Evolutionary conservation across 176 grass and related monocot species (phyloP).

Genomic region (Hyparrhenia diplandra): DNA sequence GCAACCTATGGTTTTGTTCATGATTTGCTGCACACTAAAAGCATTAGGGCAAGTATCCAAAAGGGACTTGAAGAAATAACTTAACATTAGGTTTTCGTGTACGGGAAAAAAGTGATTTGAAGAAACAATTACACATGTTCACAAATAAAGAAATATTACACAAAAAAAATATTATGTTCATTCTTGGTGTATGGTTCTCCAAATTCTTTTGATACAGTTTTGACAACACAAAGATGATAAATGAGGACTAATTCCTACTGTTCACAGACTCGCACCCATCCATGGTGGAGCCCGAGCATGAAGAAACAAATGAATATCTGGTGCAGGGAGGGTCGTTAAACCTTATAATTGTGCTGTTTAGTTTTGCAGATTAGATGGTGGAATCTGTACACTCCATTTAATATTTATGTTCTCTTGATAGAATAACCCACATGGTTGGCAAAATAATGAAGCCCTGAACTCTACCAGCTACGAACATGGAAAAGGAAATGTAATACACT

Average conservation of each 20-base stretch:
- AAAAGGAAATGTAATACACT: conserved; percentile 70
- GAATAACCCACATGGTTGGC: conserved; percentile 47
- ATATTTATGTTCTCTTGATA: conserved; percentile 51
- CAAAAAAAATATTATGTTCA: background rate
- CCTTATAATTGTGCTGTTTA: conserved; percentile 14
- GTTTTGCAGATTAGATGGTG: background rate
- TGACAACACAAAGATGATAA: conserved; percentile 14
- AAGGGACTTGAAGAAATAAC: background rate
- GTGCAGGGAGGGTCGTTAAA: conserved; percentile 23
- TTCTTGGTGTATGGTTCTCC: background rate
- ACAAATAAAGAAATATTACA: background rate
- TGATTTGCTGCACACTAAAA: conserved; percentile 19
- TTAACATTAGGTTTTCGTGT: background rate
- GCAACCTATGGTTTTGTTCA: background rate
- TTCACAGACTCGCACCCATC: conserved; percentile 41
- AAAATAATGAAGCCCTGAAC: conserved; percentile 46
- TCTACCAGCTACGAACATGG: conserved; percentile 13
- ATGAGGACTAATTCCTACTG: background rate
- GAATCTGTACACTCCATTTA: conserved; percentile 1
- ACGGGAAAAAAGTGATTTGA: background rate
- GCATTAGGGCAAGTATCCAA: background rate
- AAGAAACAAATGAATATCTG: conserved; percentile 52
- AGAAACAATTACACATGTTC: background rate
- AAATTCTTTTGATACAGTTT: background rate
- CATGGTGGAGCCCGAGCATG: conserved; percentile 41